Base-by-base conservation (phyloP, 805 yeast species). In the Lachancea fermentati region DNA sequence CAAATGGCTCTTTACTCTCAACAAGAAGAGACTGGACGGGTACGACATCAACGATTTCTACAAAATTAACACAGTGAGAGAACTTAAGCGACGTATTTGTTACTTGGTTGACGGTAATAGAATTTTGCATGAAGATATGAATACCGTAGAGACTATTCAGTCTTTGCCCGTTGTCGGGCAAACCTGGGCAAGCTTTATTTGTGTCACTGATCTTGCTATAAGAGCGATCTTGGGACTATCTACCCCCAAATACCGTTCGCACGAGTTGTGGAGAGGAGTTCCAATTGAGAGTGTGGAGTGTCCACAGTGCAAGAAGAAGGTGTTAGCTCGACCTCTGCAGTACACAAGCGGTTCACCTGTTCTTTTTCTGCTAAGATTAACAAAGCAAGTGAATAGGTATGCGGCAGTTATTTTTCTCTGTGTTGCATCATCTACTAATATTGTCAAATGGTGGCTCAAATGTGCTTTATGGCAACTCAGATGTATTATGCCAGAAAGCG, bases 381-480 rank as follows among this genome's bases (percentile, higher is more conserved):
- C 26, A 11, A 43, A 36, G 26, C 41, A 28, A 14, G 24, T 37
- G 8, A 28, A 42, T 18, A 43, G 51, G 24, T 42, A 42, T 25
- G 17, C 35, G n/a, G 39, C 45, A 12, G 29, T 43, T n/a, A 19
- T 47, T 11, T 22, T 38, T 4, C 24, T 44, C 2, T 16, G 46
- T 17, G 32, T 35, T 3, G 16, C 38, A 17, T 46, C 48, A 1
- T 36, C 42, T 9, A 15, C 42, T 16, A 58, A 55, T 29, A 43
- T 53, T 17, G 45, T 47, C 2, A 50, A 49, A 36, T 38, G 49
- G 42, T 43, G 47, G 37, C 49, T 53, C 25, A 48, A 51, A 32
- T 18, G 55, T 9, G 58, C 58, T 2, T 26, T 58, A 12, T 51
- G 55, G 54, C 61, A 55, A 42, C 36, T 58, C 24, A 39, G 62